A percentile compares a stretch with the other conserved stretches of the same genome.
Conservation (phyloP, 2,329 filamentous ascomycete genomes). For the Penicillium thymicola region DNA sequence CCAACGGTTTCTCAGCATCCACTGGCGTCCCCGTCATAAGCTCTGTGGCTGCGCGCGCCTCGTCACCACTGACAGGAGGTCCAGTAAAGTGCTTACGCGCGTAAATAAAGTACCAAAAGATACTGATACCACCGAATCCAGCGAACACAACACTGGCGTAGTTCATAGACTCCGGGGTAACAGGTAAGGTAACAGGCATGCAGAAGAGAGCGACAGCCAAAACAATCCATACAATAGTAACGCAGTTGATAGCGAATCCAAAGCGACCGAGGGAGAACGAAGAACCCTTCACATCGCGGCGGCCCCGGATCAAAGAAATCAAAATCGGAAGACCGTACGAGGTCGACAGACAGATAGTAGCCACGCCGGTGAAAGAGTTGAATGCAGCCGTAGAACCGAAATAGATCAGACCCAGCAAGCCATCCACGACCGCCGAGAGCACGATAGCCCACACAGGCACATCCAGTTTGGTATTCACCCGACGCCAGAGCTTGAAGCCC, state of each 20-base stretch:
- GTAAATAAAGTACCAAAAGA: constrained; percentile 62
- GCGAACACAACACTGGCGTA: constrained; percentile 66
- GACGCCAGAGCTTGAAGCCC: constrained; percentile 63
- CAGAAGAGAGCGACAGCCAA: constrained; percentile 71
- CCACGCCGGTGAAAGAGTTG: constrained; percentile 75
- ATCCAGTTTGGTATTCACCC: constrained; percentile 62
- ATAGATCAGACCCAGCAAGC: constrained; percentile 72
- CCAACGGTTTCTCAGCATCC: constrained; percentile 33
- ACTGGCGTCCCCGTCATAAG: constrained; percentile 33
- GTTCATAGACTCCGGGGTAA: constrained; percentile 59
- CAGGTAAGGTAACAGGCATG: constrained; percentile 64
- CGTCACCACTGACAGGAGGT: constrained; percentile 42
- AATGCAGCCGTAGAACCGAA: constrained; percentile 75
- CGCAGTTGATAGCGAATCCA: constrained; percentile 64
- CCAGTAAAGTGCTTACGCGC: constrained; percentile 64
- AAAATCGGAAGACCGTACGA: constrained; percentile 75
- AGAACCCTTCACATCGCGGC: constrained; percentile 63
- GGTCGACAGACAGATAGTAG: constrained; percentile 72
- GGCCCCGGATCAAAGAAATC: constrained; percentile 64
- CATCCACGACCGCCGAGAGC: constrained; percentile 66
- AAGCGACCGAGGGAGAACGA: constrained; percentile 67
- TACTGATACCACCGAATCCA: constrained; percentile 58
- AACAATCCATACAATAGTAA: constrained; percentile 67
- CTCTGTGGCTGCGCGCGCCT: constrained; percentile 26
- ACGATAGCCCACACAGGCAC: constrained; percentile 69